These are phyloP conservation scores for Tremellales sp. DNA, from an alignment of 1,284 basidiomycete species.

Conservation along the genomic window DNA sequence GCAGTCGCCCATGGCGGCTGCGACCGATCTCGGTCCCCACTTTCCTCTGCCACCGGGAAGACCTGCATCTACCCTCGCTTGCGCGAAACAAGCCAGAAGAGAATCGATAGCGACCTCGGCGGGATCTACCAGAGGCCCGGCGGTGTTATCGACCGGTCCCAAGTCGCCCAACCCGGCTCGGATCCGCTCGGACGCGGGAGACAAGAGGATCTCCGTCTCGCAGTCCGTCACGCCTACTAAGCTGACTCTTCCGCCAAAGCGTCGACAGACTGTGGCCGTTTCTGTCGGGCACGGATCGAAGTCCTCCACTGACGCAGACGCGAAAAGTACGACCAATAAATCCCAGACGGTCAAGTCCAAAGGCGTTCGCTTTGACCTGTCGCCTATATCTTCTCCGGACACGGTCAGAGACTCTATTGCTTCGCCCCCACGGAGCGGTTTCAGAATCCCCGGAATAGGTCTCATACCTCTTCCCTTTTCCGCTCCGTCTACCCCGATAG, in stretches of 20 bases:
- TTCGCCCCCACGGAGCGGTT: conserved; percentile 8
- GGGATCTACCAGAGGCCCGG: no score
- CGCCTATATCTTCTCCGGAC: conserved; percentile 2
- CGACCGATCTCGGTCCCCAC: conserved; percentile 14
- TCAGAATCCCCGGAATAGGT: conserved; percentile 22
- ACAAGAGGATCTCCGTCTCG: background rate
- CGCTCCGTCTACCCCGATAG: background rate
- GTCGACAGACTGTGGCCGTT: no score
- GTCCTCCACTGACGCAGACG: no score
- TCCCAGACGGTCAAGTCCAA: conserved; percentile 1
- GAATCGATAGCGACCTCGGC: no score
- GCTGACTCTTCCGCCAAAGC: no score
- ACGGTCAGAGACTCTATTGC: background rate
- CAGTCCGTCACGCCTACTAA: background rate
- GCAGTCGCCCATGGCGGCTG: conserved; percentile 9
- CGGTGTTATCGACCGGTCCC: background rate
- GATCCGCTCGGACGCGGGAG: background rate
- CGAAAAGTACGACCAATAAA: no score
- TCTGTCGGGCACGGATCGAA: no score
- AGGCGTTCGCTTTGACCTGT: conserved; percentile 27
- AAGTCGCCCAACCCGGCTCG: background rate
- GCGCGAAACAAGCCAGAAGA: no score
- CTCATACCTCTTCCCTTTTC: conserved; percentile 11
- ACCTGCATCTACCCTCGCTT: no score
- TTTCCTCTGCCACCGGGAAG: conserved; percentile 19